Conservation (phyloP, 768 basidiomycete species). For the Lyophyllum decastes region DNA sequence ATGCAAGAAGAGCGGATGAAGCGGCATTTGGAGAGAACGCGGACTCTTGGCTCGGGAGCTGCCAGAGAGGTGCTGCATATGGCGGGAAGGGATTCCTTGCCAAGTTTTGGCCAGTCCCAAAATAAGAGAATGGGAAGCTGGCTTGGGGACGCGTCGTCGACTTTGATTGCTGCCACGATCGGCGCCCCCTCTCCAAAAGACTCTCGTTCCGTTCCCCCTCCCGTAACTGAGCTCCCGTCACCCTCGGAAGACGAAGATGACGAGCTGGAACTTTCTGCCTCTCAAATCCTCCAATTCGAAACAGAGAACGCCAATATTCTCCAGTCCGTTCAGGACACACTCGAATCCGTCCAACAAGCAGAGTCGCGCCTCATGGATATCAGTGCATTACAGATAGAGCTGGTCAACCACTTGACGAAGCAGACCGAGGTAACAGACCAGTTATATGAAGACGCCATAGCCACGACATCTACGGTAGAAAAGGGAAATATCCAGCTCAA, state of each 20-base stretch:
- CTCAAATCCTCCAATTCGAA: constrained; percentile 93
- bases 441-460: constrained; percentile 92
- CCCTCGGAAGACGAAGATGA: constrained; percentile 70
- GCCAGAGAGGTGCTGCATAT: constrained; percentile 60
- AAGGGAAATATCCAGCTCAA: constrained; percentile 89
- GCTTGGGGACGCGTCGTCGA: constrained; percentile 62
- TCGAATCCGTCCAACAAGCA: constrained; percentile 89
- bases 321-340: constrained; percentile 78
- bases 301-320: constrained; percentile 87
- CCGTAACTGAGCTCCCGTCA: constrained; percentile 24
- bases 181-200: constrained; percentile 42
- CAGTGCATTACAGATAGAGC: constrained; percentile 87
- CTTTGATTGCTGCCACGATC: constrained; percentile 61
- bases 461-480: constrained; percentile 81
- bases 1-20: constrained; percentile 94
- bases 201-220: constrained; percentile 25
- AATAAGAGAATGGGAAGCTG: constrained; percentile 45
- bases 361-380: constrained; percentile 93
- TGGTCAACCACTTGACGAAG: constrained; percentile 81
- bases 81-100: constrained; percentile 28
- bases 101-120: constrained; percentile 19
- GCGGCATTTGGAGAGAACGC: constrained; percentile 82
- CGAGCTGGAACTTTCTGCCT: constrained; percentile 79
- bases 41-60: constrained; percentile 81
- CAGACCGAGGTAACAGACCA: constrained; percentile 94